Percentiles rank a stretch among this genome's conserved stretches.
These are phyloP conservation scores for Cordia subcordata DNA, from an alignment of 257 asterid species.

Conservation along the genomic window DNA sequence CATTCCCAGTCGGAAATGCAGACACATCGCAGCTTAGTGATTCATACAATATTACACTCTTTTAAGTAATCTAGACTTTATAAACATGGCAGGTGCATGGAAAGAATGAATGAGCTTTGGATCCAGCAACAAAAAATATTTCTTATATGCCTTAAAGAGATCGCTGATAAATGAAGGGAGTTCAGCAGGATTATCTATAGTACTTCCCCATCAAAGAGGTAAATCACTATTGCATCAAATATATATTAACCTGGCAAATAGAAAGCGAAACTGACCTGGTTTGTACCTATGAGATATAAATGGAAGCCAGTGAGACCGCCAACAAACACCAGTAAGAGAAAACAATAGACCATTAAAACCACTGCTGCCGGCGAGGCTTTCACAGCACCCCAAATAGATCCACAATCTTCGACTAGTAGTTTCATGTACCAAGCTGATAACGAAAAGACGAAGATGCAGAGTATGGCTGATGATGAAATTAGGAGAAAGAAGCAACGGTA, in stretches of 20 bases:
- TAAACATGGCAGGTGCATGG: no score
- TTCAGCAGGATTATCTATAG: no score
- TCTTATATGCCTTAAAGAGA: no score
- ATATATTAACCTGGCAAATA: neutral
- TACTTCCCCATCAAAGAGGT: no score
- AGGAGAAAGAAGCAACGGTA: slow-evolving; percentile 67
- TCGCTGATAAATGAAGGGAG: no score
- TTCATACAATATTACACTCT: no score
- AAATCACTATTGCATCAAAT: neutral
- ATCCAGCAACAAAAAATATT: no score
- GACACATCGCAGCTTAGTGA: no score
- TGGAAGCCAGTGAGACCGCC: slow-evolving; percentile 87
- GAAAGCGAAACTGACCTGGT: slow-evolving; percentile 44
- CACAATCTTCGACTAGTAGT: slow-evolving; percentile 31
- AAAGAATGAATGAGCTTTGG: no score
- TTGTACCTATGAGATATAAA: slow-evolving; percentile 52
- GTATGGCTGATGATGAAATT: slow-evolving; percentile 54
- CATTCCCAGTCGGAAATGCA: no score
- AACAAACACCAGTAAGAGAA: slow-evolving; percentile 67
- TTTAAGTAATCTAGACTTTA: no score
- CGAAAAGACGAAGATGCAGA: slow-evolving; percentile 50
- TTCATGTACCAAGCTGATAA: slow-evolving; percentile 44
- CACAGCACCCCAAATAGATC: slow-evolving; percentile 43
- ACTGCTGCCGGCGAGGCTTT: slow-evolving; percentile 52
- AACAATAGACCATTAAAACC: slow-evolving; percentile 50